Percentiles rank a stretch among this genome's conserved stretches.
phyloP scores from a whole-genome alignment of 495 filamentous ascomycete species.

The Penicillium paxilli region DNA sequence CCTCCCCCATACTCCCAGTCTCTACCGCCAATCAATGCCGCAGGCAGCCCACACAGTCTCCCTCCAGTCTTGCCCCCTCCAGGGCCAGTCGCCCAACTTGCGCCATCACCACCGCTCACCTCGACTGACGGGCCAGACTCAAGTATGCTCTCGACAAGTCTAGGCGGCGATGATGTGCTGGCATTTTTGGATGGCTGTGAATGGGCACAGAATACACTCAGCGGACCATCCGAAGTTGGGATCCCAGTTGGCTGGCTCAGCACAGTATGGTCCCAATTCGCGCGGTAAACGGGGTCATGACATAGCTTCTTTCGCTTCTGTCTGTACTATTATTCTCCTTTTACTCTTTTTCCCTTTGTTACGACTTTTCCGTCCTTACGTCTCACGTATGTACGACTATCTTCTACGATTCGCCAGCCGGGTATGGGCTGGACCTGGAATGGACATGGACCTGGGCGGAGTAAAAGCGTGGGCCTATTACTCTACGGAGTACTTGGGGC shows the following conservation, averaged over 20 bases:
- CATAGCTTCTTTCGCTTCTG: too few relatives aligned
- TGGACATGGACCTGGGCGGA: too few relatives aligned
- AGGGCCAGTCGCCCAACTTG: conserved; percentile 32
- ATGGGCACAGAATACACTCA: conserved; percentile 33
- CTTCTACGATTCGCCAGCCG: conserved; percentile 9
- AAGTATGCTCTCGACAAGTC: conserved; percentile 35
- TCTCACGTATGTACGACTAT: conserved; percentile 19
- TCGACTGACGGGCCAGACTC: conserved; percentile 31
- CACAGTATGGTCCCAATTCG: conserved; percentile 40
- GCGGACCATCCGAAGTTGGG: conserved; percentile 35
- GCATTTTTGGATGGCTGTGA: conserved; percentile 49
- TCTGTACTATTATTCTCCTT: conserved; percentile 18
- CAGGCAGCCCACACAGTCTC: conserved; percentile 25
- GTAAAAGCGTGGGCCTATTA: too few relatives aligned
- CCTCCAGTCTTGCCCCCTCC: conserved; percentile 39
- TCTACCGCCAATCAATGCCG: conserved; percentile 40
- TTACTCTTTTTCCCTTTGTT: background rate
- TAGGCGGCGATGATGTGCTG: conserved; percentile 48
- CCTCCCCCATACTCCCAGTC: conserved; percentile 43
- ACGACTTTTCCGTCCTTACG: conserved; percentile 17
- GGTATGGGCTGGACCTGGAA: too few relatives aligned
- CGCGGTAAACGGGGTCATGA: conserved; percentile 13
- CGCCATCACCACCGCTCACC: conserved; percentile 39
- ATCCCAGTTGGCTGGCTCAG: conserved; percentile 43
- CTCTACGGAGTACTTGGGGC: too few relatives aligned